Conservation (phyloP, 2,329 filamentous ascomycete species). For the Microascus cirrosus region DNA sequence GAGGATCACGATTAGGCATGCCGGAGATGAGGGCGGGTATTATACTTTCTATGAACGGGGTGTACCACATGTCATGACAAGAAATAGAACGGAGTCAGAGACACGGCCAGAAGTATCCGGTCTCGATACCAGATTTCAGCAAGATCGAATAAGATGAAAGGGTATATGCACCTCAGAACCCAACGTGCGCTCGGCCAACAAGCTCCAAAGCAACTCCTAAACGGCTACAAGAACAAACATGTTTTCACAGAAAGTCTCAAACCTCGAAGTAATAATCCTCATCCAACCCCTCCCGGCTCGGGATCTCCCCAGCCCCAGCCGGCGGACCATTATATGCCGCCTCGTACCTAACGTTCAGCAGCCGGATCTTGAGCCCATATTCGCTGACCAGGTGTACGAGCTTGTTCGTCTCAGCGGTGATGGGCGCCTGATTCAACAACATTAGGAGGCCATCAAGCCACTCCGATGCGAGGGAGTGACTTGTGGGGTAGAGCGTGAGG, state of each 20-base stretch:
- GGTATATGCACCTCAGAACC: background rate
- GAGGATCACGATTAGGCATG: slow-evolving; percentile 53
- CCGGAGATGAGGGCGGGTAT: background rate
- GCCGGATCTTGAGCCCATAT: slow-evolving; percentile 83
- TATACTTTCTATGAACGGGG: background rate
- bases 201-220: background rate
- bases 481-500: slow-evolving; percentile 71
- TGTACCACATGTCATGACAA: background rate
- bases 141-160: background rate
- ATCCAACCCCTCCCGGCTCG: slow-evolving; percentile 73
- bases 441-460: slow-evolving; percentile 95
- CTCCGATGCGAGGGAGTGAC: slow-evolving; percentile 77
- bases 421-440: slow-evolving; percentile 88
- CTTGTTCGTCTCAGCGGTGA: slow-evolving; percentile 93
- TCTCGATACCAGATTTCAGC: background rate
- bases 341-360: slow-evolving; percentile 86
- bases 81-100: background rate
- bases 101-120: background rate
- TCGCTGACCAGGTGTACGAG: slow-evolving; percentile 75
- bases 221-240: background rate
- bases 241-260: slow-evolving; percentile 18
- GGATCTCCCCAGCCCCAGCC: slow-evolving; percentile 63
- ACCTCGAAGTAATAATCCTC: slow-evolving; percentile 91
- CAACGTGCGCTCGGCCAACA: background rate
- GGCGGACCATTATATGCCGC: slow-evolving; percentile 56